Percentiles rank a stretch among this genome's conserved stretches.
phyloP scores from a whole-genome alignment of 208 protist species.

The Entamoeba invadens region DNA sequence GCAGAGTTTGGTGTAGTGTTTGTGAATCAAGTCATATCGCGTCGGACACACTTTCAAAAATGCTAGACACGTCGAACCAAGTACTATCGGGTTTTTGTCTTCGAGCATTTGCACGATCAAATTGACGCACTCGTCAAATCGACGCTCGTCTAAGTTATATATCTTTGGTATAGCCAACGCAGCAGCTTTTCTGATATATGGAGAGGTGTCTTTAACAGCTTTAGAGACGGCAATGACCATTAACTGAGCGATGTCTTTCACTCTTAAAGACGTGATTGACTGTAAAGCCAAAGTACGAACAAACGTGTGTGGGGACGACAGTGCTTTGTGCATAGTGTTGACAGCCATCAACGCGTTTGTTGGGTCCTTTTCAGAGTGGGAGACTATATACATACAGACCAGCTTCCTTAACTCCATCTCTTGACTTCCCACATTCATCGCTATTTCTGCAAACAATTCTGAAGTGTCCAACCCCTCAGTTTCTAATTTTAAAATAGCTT shows the following conservation, averaged over 20 bases:
- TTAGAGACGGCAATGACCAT: constrained; percentile 3
- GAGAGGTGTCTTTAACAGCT: constrained; percentile 1
- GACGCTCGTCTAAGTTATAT: not conserved
- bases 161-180: not conserved
- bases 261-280: constrained; percentile 1
- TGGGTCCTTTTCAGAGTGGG: not conserved
- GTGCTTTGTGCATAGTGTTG: not conserved
- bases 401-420: not conserved
- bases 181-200: not conserved
- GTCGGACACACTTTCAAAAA: constrained; percentile 8
- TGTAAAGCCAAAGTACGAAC: not conserved
- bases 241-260: constrained; percentile 11
- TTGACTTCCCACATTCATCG: not conserved
- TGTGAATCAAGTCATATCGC: constrained; percentile 8
- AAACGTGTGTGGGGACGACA: not conserved
- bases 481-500: not conserved
- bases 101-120: not conserved
- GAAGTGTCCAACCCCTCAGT: not conserved
- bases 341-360: not conserved
- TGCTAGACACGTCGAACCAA: not conserved
- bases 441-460: not conserved
- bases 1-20: constrained; percentile 1
- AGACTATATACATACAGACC: not conserved
- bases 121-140: constrained; percentile 8
- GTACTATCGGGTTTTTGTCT: constrained; percentile 14